Evolutionary conservation across 73 alveolate species (phyloP), one percentile per base, ranked within the genome.

Genomic region (Stentor coeruleus): DNA sequence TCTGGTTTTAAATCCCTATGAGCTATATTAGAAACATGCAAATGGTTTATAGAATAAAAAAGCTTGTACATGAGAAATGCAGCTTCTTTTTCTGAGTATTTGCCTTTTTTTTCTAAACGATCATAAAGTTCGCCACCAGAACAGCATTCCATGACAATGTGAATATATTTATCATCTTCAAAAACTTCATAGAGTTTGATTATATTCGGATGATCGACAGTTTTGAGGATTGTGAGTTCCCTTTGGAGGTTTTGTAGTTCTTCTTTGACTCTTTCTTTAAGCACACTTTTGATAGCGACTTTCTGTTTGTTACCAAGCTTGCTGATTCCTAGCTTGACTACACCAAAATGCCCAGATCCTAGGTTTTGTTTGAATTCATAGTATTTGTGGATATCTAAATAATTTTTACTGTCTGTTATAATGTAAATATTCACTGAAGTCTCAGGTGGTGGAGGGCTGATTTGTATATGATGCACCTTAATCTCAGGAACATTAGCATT

Each of bases 1-100:
- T 92, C 99, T 0, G 99, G 99, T 58, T 95, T 95, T 31, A 95
- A 74, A 85, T 95, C 99, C 60, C 99, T 81, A 82, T 95, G 99
- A 41, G 96, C 90, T 37, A 95, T 84, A 28, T 91, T 90, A 38
- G 88, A 83, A 40, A 87, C 85, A 87, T 95, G 99, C 38, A 92
- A 83, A 88, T 95, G 97, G 59, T 92, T 94, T 3, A 93, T 90
- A 11, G 98, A 97, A 26, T 66, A 37, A n/a, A 75, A 39, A 14
- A 75, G 33, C 38, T 75, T 31, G 14, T 75, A n/a, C 59, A 75
- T 39, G 72, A n/a, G 33, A n/a, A 31, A 35, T 14, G 81, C 77
- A 75, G 81, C 33, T 37, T 75, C n/a, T 2, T 75, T 39, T 35
- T 75, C 83, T 14, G 15, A 37, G 1, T 37, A 14, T 75, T 75